Conservation (phyloP, 148 eudicot species). For the Chenopodium berlandieri region DNA sequence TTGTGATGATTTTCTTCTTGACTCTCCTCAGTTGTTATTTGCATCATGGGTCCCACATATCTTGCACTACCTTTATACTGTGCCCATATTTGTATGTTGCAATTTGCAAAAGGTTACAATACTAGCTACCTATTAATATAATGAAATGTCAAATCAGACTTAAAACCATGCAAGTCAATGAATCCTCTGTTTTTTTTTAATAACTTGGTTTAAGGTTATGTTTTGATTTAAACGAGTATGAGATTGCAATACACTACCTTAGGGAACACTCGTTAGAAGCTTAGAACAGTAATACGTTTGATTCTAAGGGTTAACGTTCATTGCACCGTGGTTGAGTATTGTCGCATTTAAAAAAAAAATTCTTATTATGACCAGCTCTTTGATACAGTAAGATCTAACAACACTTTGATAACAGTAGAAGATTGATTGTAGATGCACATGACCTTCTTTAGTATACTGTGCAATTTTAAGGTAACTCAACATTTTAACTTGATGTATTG, state of each 20-base stretch:
- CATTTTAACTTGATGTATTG: not conserved
- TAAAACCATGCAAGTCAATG: slow-evolving; percentile 1
- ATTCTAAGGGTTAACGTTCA: too few relatives aligned
- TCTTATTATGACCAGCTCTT: too few relatives aligned
- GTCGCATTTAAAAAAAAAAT: too few relatives aligned
- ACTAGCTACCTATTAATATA: not conserved
- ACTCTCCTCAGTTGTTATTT: slow-evolving; percentile 20
- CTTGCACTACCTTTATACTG: slow-evolving; percentile 2
- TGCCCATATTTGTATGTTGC: not conserved
- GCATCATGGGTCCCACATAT: slow-evolving; percentile 23
- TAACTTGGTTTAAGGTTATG: not conserved
- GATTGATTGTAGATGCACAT: not conserved
- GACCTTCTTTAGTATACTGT: not conserved
- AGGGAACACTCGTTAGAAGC: too few relatives aligned
- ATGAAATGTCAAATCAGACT: slow-evolving; percentile 12
- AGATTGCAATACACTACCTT: too few relatives aligned
- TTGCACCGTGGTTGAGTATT: too few relatives aligned
- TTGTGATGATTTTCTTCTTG: slow-evolving; percentile 22
- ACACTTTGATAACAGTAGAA: not conserved
- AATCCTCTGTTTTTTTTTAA: not conserved
- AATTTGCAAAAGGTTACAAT: slow-evolving; percentile 10
- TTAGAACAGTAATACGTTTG: too few relatives aligned
- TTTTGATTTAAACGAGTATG: too few relatives aligned
- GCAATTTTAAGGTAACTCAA: not conserved
- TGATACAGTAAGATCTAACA: too few relatives aligned